Percentiles rank a stretch among this genome's conserved stretches.
Conservation (phyloP, 768 basidiomycete species). For the Lepiota brunneoincarnata region DNA sequence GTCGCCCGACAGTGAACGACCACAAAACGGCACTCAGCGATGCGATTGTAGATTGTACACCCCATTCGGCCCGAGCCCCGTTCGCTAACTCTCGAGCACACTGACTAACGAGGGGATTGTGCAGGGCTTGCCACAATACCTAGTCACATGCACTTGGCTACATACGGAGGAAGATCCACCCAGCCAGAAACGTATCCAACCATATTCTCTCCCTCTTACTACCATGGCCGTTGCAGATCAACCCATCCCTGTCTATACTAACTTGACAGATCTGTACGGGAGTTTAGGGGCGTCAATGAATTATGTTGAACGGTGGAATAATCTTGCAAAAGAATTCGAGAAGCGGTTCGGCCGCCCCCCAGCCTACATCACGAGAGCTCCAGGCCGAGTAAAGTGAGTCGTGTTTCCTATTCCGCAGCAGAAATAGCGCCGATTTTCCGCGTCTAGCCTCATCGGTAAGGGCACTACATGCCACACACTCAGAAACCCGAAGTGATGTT, state of each 20-base stretch:
- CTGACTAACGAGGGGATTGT: too few species aligned
- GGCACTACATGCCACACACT: slow-evolving; percentile 5
- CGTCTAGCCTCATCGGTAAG: slow-evolving; percentile 41
- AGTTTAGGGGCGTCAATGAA: slow-evolving; percentile 51
- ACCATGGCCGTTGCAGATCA: slow-evolving; percentile 50
- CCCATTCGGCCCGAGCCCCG: too few species aligned
- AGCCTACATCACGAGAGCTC: slow-evolving; percentile 70
- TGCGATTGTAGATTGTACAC: too few species aligned
- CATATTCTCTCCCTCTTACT: slow-evolving; percentile 8
- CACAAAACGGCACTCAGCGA: too few species aligned
- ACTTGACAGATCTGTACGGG: slow-evolving; percentile 53
- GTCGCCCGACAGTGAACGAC: too few species aligned
- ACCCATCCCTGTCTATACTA: slow-evolving; percentile 60
- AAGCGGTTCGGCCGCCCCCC: slow-evolving; percentile 64
- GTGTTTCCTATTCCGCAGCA: background rate
- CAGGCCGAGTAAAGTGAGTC: slow-evolving; percentile 77
- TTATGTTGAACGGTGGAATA: slow-evolving; percentile 60
- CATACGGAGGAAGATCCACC: too few species aligned
- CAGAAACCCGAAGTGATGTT: slow-evolving; percentile 15
- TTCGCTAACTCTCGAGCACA: too few species aligned
- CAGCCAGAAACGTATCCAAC: too few species aligned
- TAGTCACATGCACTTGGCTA: too few species aligned
- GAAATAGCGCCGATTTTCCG: background rate
- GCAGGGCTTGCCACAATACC: too few species aligned
- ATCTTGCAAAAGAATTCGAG: slow-evolving; percentile 59